These are phyloP conservation scores for Cladophialophora immunda DNA, from an alignment of 2,329 filamentous ascomycete species.

Conservation along the genomic window DNA sequence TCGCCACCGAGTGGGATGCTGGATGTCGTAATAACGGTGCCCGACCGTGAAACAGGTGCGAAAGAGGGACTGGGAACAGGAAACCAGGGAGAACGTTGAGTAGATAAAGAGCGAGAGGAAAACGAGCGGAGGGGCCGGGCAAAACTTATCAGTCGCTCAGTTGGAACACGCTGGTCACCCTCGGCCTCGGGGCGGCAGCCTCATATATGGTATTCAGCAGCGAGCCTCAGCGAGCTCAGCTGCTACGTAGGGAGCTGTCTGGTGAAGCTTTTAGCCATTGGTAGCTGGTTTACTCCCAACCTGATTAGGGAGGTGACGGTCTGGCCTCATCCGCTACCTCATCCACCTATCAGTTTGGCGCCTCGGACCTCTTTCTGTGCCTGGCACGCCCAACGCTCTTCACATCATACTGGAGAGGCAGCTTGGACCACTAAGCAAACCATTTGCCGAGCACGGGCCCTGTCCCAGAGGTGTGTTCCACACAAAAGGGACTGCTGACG, in stretches of 20 bases:
- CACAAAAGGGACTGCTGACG: neutral
- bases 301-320: neutral
- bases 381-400: neutral
- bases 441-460: conserved; percentile 1
- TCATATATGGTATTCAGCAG: conserved; percentile 6
- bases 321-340: neutral
- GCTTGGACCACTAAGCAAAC: neutral
- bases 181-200: neutral
- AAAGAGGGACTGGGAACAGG: neutral
- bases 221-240: neutral
- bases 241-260: neutral
- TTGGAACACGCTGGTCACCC: neutral
- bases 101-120: conserved; percentile 12
- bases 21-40: neutral
- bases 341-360: neutral
- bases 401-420: neutral
- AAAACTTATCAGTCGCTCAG: conserved; percentile 7
- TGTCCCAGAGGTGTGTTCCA: conserved; percentile 3
- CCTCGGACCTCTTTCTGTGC: neutral
- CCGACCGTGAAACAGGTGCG: neutral
- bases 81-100: conserved; percentile 18
- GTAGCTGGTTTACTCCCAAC: neutral
- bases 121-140: neutral
- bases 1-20: conserved; percentile 3
- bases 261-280: neutral